phyloP scores from a whole-genome alignment of 164 flowering plant genomes.

The Magnolia sinica region DNA sequence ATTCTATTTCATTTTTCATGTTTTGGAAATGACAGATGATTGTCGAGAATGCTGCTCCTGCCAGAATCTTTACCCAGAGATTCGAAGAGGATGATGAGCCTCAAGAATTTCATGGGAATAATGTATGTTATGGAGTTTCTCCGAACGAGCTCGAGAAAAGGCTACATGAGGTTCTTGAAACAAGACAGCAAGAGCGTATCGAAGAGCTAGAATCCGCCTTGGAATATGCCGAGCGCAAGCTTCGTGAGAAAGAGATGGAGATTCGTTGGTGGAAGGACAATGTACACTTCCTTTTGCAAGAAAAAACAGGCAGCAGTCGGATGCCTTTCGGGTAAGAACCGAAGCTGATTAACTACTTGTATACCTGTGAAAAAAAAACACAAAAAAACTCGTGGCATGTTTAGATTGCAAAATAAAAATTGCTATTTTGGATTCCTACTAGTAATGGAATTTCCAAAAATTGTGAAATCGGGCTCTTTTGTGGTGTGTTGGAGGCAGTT shows the following conservation, averaged over 20 bases:
- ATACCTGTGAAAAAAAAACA: background rate
- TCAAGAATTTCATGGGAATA: constrained; percentile 10
- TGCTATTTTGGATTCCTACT: too few species aligned
- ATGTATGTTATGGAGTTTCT: constrained; percentile 34
- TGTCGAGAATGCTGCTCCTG: constrained; percentile 18
- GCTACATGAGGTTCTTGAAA: constrained; percentile 56
- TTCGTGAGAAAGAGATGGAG: constrained; percentile 60
- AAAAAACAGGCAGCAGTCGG: background rate
- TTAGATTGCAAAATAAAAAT: too few species aligned
- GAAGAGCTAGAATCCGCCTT: constrained; percentile 63
- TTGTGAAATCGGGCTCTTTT: too few species aligned
- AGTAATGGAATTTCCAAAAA: too few species aligned
- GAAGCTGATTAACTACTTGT: background rate
- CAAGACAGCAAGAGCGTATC: constrained; percentile 60
- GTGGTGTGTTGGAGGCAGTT: too few species aligned
- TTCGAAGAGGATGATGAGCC: constrained; percentile 30
- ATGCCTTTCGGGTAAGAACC: background rate
- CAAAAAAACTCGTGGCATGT: too few species aligned
- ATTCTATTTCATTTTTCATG: too few species aligned
- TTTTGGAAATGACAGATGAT: constrained; percentile 27
- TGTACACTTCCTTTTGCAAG: constrained; percentile 39
- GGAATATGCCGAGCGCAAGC: constrained; percentile 33
- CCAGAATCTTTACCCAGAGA: constrained; percentile 19
- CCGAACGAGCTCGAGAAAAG: constrained; percentile 63
- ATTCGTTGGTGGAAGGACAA: constrained; percentile 75